Evolutionary conservation across 2,329 filamentous ascomycete species (phyloP).

Genomic region (Monosporascus sp.): DNA sequence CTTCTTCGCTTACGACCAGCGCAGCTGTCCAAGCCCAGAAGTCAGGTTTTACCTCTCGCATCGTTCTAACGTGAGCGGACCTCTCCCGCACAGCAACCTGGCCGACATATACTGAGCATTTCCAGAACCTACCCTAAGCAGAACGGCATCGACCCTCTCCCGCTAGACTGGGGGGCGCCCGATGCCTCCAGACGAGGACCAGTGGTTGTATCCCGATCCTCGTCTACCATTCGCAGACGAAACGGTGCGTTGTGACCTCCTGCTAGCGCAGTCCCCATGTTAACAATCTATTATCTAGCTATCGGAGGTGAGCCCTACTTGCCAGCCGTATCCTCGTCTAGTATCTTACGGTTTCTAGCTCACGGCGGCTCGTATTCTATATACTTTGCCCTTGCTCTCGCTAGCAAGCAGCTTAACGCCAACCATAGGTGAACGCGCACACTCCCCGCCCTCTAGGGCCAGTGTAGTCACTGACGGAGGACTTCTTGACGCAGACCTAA

Average conservation of each 20-base stretch:
- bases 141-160: constrained; percentile 86
- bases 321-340: not conserved
- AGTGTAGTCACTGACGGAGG: constrained; percentile 5
- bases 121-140: constrained; percentile 81
- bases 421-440: constrained; percentile 59
- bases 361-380: constrained; percentile 89
- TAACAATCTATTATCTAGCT: constrained; percentile 30
- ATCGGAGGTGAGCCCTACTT: constrained; percentile 46
- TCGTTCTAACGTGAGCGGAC: constrained; percentile 45
- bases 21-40: constrained; percentile 28
- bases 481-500: constrained; percentile 39
- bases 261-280: constrained; percentile 11
- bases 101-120: constrained; percentile 6
- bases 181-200: constrained; percentile 75
- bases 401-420: constrained; percentile 78
- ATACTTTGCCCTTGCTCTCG: constrained; percentile 89
- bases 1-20: constrained; percentile 15
- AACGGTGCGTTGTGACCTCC: constrained; percentile 55
- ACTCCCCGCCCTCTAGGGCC: not conserved
- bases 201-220: constrained; percentile 75
- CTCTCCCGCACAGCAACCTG: constrained; percentile 1
- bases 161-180: constrained; percentile 78
- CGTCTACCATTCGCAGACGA: constrained; percentile 70
- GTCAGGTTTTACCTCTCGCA: constrained; percentile 46
- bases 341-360: constrained; percentile 10